Evolutionary conservation across 225 moss, liverwort and hornwort species (phyloP).

Genomic region (Neckera pumila): DNA sequence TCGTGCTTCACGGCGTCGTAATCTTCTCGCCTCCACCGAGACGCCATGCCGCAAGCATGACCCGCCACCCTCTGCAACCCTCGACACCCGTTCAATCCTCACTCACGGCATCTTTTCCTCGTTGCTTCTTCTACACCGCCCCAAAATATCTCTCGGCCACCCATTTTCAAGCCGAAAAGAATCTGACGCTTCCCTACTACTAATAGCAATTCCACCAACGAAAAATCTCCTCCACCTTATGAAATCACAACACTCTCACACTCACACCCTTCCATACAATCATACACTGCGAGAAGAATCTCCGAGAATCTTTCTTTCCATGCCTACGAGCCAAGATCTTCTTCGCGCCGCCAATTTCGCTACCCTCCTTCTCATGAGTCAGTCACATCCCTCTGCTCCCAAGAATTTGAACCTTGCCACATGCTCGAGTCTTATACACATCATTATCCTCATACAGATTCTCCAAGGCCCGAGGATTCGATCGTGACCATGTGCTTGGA

Average conservation of each 20-base stretch:
- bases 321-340: background rate
- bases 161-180: background rate
- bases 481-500: background rate
- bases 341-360: background rate
- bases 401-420: background rate
- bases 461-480: background rate
- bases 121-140: background rate
- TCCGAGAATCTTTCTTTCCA: background rate
- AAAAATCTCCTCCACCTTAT: background rate
- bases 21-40: constrained; percentile 48
- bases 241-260: background rate
- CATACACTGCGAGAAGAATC: background rate
- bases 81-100: background rate
- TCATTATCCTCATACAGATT: background rate
- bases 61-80: background rate
- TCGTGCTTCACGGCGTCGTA: constrained; percentile 34
- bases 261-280: too few species aligned
- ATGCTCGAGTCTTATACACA: background rate
- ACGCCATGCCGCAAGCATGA: constrained; percentile 29
- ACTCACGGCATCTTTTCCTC: background rate
- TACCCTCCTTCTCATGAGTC: background rate
- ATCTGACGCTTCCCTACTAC: background rate
- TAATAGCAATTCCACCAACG: background rate
- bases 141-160: background rate
- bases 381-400: background rate